Conservation (phyloP, 495 filamentous ascomycete species). For the Neurospora tetrasperma region DNA sequence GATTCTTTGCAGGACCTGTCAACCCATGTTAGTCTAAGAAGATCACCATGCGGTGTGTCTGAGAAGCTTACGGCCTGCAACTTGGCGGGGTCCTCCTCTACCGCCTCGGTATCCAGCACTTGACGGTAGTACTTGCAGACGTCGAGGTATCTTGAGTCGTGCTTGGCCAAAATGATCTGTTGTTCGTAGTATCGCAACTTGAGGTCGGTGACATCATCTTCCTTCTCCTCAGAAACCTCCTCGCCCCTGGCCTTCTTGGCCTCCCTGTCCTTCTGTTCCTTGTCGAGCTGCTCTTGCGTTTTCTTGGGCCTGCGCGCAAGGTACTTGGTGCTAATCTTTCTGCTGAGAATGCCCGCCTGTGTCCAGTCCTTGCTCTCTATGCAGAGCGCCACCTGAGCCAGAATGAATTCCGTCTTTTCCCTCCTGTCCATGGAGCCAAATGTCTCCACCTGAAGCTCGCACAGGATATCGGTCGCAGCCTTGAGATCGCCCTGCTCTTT, state of each 20-base stretch:
- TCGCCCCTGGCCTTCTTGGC: conserved; percentile 70
- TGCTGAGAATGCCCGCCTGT: conserved; percentile 84
- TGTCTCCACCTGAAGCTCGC: conserved; percentile 96
- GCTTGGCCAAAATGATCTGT: conserved; percentile 88
- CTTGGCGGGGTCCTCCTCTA: conserved; percentile 79
- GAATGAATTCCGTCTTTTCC: conserved; percentile 97
- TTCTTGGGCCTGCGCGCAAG: conserved; percentile 84
- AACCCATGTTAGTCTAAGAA: conserved; percentile 27
- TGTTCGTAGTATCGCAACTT: conserved; percentile 96
- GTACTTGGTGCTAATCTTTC: conserved; percentile 94
- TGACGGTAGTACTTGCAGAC: conserved; percentile 95
- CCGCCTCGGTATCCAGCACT: conserved; percentile 87
- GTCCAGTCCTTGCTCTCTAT: conserved; percentile 95
- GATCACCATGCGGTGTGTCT: background rate
- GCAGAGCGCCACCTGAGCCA: conserved; percentile 88
- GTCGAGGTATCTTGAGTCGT: conserved; percentile 93
- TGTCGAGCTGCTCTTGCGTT: conserved; percentile 74
- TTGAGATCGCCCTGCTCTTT: conserved; percentile 85
- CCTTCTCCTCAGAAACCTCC: conserved; percentile 61
- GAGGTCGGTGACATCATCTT: conserved; percentile 90
- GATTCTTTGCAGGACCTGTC: conserved; percentile 70
- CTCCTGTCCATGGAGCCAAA: conserved; percentile 96
- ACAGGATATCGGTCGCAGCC: conserved; percentile 83
- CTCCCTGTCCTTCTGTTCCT: conserved; percentile 75
- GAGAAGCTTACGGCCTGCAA: conserved; percentile 58